Percentiles rank a stretch among this genome's conserved stretches.
Conservation (phyloP, 2,329 filamentous ascomycete species). For the Nigrospora sphaerica region DNA sequence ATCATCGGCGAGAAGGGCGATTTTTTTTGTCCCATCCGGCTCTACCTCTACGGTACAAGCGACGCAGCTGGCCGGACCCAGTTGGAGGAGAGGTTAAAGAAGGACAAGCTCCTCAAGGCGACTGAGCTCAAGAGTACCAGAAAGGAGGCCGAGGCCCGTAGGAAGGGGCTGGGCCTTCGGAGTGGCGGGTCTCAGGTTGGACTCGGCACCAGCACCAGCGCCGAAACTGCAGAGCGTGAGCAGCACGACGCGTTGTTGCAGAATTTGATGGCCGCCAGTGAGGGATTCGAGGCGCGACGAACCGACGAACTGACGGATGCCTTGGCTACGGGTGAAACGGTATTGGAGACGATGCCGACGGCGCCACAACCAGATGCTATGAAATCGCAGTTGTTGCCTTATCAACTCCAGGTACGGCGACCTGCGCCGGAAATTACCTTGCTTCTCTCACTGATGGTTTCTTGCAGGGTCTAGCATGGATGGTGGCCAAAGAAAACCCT, state of each 20-base stretch:
- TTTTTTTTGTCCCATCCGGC: slow-evolving; percentile 66
- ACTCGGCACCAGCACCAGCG: slow-evolving; percentile 17
- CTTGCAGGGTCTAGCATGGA: slow-evolving; percentile 69
- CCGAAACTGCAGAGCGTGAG: slow-evolving; percentile 7
- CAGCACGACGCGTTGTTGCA: slow-evolving; percentile 45
- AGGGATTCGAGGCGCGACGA: slow-evolving; percentile 56
- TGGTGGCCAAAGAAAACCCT: slow-evolving; percentile 69
- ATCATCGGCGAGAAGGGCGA: slow-evolving; percentile 58
- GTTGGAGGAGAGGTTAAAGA: slow-evolving; percentile 56
- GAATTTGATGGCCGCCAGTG: slow-evolving; percentile 58
- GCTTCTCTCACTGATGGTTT: neutral
- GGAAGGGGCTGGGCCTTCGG: slow-evolving; percentile 32
- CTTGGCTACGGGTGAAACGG: slow-evolving; percentile 63
- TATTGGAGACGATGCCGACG: slow-evolving; percentile 64
- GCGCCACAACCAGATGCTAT: slow-evolving; percentile 61
- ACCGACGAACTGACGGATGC: slow-evolving; percentile 60
- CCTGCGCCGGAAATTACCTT: neutral
- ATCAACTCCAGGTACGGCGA: slow-evolving; percentile 56
- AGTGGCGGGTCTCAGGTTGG: slow-evolving; percentile 30
- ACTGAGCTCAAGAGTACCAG: slow-evolving; percentile 49
- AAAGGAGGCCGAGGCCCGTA: slow-evolving; percentile 44
- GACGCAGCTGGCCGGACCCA: slow-evolving; percentile 42
- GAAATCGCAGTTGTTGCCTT: slow-evolving; percentile 64
- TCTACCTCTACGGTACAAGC: slow-evolving; percentile 63
- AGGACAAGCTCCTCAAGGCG: slow-evolving; percentile 55